These are phyloP conservation scores for Didymella lethalis DNA, from an alignment of 2,329 filamentous ascomycete genomes.

Conservation along the genomic window DNA sequence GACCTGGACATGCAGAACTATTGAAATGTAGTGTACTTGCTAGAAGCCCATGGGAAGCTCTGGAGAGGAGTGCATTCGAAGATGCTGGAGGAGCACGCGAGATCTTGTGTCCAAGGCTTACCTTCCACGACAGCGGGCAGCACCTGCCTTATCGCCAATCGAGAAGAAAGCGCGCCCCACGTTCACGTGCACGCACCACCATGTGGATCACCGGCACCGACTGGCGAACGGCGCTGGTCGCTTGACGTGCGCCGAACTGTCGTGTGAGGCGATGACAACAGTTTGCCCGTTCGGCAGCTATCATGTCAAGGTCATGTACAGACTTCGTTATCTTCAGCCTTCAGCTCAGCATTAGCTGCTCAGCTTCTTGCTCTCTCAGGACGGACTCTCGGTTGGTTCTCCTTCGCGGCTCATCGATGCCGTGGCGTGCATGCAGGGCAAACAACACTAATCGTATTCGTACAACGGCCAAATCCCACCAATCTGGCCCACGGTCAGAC, in stretches of 20 bases:
- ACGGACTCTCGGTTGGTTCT: conserved; percentile 20
- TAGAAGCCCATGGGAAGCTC: not conserved
- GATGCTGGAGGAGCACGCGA: not conserved
- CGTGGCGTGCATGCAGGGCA: conserved; percentile 40
- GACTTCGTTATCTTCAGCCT: not conserved
- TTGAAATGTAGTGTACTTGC: not conserved
- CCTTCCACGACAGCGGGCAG: conserved; percentile 17
- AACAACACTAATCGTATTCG: conserved; percentile 23
- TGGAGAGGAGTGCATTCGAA: not conserved
- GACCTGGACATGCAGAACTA: conserved; percentile 6
- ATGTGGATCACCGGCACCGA: conserved; percentile 26
- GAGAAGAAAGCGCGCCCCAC: conserved; percentile 12
- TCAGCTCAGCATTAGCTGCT: not conserved
- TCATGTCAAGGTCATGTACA: not conserved
- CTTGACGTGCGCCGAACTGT: conserved; percentile 24
- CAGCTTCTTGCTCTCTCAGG: not conserved
- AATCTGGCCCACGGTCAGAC: conserved; percentile 24
- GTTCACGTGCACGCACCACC: conserved; percentile 29
- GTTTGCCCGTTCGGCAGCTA: not conserved
- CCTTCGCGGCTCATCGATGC: conserved; percentile 16
- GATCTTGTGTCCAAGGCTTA: conserved; percentile 10
- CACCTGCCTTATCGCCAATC: conserved; percentile 24
- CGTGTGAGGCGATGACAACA: conserved; percentile 23
- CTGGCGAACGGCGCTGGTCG: conserved; percentile 23
- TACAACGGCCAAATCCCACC: conserved; percentile 26